Evolutionary conservation across 139 green algal genomes (phyloP), one percentile per base, ranked within the genome.

Genomic region (Microglena sp.): DNA sequence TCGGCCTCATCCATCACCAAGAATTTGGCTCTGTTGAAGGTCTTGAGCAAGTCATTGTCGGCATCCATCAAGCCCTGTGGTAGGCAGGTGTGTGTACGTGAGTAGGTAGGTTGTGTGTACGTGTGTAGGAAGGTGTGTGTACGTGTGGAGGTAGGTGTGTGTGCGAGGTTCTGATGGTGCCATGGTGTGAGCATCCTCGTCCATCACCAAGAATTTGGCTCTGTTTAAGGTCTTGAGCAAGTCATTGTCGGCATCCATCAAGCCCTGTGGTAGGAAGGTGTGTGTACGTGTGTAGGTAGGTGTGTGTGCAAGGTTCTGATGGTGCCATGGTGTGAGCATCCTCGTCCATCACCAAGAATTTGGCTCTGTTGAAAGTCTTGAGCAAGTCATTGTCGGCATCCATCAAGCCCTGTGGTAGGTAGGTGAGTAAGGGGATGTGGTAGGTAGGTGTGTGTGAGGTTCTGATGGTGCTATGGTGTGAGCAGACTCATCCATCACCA

Each of bases 1-100:
- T 98, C 92, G 0, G 92, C 92, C 77, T 98, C 92, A 68, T 98
- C 92, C 59, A 98, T 69, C 36, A 98, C 91, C 34, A 98, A 67
- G 73, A 94, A 95, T 1, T 62, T 30, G 0, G 57, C 36, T 24
- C 77, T 68, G 0, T 18, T 8, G 31, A 95, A 86, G 21, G 61
- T 75, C 1, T 33, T 57, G 31, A 89, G 56, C 4, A 26, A 54
- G 1, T 61, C 2, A 18, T 18, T 50, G 32, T 89, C 78, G 0
- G 58, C 36, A 3, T 67, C 56, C 18, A 92, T 24, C 46, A 92
- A 69, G 50, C 69, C 67, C 75, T 77, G 66, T 31, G 56, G 4
- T 2, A n/a, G 18, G 27, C 21, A 33, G 22, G 18, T 21, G 35
- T 2, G 2, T 18, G n/a, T n/a, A n/a, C n/a, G n/a, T n/a, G n/a